Conservation (phyloP, 371 early-diverging fungal species). For the Sanchytrium tribonematis region DNA sequence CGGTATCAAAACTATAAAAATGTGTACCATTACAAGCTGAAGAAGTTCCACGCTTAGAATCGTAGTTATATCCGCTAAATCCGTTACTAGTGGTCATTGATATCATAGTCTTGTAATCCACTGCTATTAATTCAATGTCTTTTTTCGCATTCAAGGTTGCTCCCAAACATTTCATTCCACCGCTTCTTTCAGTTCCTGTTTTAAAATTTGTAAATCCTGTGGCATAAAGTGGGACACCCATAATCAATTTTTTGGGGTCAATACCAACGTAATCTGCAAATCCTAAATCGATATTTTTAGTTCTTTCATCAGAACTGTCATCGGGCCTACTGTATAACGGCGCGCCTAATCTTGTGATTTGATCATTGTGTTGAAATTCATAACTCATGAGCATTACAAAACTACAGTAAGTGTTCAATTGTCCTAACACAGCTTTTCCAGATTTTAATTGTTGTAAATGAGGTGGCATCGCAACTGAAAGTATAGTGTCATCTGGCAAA, state of each 20-base stretch:
- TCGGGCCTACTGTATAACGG: neutral
- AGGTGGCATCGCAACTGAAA: slow-evolving; percentile 28
- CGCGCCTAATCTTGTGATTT: slow-evolving; percentile 26
- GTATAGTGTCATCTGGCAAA: slow-evolving; percentile 20
- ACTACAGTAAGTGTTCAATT: neutral
- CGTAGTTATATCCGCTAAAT: slow-evolving; percentile 28
- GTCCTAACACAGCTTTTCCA: slow-evolving; percentile 18
- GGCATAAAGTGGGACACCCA: no score
- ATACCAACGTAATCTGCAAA: no score
- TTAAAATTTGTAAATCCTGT: no score
- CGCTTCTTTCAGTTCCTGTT: no score
- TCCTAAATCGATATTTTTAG: no score
- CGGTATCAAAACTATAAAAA: slow-evolving; percentile 35
- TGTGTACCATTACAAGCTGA: slow-evolving; percentile 21
- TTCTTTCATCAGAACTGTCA: neutral
- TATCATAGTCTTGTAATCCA: slow-evolving; percentile 8
- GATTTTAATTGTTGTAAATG: slow-evolving; percentile 31
- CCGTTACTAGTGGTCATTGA: slow-evolving; percentile 14
- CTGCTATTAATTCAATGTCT: slow-evolving; percentile 3
- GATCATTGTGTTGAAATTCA: slow-evolving; percentile 26
- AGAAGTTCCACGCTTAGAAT: slow-evolving; percentile 28
- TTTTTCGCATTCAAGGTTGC: no score
- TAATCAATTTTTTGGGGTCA: no score
- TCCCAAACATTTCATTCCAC: no score
- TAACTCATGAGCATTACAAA: slow-evolving; percentile 8